phyloP scores from a whole-genome alignment of 23 red algal genomes.

The Gracilariopsis chorda region DNA sequence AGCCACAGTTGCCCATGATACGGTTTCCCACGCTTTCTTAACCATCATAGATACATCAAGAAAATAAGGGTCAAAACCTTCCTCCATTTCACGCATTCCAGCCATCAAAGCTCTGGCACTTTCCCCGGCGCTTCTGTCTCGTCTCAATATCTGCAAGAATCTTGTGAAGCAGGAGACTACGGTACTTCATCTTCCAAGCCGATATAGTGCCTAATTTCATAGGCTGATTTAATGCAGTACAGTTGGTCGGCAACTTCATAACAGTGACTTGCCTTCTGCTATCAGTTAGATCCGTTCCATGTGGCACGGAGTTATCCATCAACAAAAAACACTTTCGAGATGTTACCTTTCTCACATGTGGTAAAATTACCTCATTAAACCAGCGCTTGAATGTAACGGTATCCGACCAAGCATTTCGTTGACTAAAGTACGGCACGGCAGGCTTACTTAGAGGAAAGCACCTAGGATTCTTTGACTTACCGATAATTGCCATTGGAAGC shows the following conservation, averaged over 20 bases:
- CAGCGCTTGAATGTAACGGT: not conserved
- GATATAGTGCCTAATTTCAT: not conserved
- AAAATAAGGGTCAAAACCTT: not conserved
- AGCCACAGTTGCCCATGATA: not conserved
- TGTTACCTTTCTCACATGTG: not conserved
- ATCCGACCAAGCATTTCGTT: constrained; percentile 17
- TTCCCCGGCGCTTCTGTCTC: not conserved
- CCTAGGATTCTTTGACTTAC: not conserved
- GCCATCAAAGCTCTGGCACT: not conserved
- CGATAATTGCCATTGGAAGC: constrained; percentile 12
- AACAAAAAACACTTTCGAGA: not conserved
- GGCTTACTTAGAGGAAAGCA: not conserved
- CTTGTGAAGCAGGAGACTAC: not conserved
- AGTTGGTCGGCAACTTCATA: not conserved
- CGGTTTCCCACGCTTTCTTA: not conserved
- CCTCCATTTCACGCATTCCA: not conserved
- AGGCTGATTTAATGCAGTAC: not conserved
- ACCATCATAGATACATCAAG: not conserved
- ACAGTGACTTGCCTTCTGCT: not conserved
- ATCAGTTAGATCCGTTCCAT: not conserved
- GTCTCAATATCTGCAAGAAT: not conserved
- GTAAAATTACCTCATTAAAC: not conserved
- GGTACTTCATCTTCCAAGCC: not conserved
- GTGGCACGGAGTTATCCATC: not conserved
- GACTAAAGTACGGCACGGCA: constrained; percentile 2